Evolutionary conservation across 176 grass and related monocot species (phyloP), one percentile per base, ranked within the genome.

Genomic region (Paspalum vaginatum): DNA sequence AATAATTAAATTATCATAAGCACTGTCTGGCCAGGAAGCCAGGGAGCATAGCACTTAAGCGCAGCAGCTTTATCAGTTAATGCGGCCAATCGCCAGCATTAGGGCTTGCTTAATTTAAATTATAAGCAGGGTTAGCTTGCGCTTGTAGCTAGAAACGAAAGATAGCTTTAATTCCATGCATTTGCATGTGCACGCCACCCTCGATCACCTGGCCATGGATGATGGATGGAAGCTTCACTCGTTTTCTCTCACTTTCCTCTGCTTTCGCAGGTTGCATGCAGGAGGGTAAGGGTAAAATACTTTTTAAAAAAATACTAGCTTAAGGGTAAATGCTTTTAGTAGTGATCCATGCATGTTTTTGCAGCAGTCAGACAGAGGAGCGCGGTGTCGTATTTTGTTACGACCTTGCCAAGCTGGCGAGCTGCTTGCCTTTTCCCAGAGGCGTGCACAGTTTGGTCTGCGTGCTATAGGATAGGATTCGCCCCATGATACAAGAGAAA

Each of bases 1-100:
- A 78, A 72, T 83, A 65, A 57, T 65, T 87, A 87, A 83, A 65
- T 72, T 55, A 87, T 65, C 85, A 78, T 72, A 37, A 47, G 46
- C 72, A 11, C 52, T 61, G 46, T 70, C 65, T 47, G 38, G 20
- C 26, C 10, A 49, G 8, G 8, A 2, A 72, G 24, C 43, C 40
- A 70, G 65, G 57, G 52, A 68, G 6, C 72, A 14, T 17, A 68
- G 6, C 72, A 14, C 22, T 63, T 72, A 45, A 64, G 43, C 17
- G 10, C 4, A 39, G 53, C 9, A 66, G 42, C 49, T 50, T 75
- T 68, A 41, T 44, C 52, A 20, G 15, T 45, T 58, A 49, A 6
- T 59, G 11, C 20, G 6, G 24, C 5, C 65, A 66, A 32, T 11
- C 13, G 46, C 2, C 53, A 16, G 4, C 11, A 56, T 47, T 10